Evolutionary conservation across 139 green algal species (phyloP).

Genomic region (Chlamydomonas applanata): DNA sequence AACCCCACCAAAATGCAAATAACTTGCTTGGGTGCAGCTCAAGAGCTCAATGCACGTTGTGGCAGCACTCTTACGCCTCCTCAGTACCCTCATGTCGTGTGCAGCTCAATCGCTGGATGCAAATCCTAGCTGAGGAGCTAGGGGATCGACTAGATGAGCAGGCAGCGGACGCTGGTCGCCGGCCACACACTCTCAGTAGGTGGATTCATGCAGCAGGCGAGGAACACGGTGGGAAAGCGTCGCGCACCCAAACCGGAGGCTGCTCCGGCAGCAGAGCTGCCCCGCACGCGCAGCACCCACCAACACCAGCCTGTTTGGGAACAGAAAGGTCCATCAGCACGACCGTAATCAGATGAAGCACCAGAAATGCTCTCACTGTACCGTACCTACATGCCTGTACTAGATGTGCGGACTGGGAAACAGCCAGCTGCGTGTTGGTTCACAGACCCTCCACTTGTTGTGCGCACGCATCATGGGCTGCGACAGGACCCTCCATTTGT

Average conservation of each 20-base stretch:
- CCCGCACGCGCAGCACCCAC: neutral
- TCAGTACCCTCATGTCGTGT: neutral
- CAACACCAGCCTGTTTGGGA: neutral
- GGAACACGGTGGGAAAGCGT: no score
- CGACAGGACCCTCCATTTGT: no score
- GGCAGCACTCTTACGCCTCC: neutral
- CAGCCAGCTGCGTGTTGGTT: no score
- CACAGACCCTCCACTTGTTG: no score
- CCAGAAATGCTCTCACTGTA: no score
- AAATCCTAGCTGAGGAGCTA: slow-evolving; percentile 76
- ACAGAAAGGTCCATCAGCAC: no score
- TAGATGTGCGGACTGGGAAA: no score
- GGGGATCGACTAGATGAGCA: slow-evolving; percentile 55
- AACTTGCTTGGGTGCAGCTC: neutral
- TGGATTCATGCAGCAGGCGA: no score
- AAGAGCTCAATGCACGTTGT: neutral
- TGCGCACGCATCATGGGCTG: no score
- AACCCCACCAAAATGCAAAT: neutral
- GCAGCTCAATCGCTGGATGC: slow-evolving; percentile 57
- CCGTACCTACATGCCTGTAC: no score
- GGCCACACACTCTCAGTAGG: slow-evolving; percentile 52
- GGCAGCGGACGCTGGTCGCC: slow-evolving; percentile 42
- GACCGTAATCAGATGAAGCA: no score
- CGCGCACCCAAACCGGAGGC: no score
- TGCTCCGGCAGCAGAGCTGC: neutral